Evolutionary conservation across 2,329 filamentous ascomycete genomes (phyloP), one percentile per base, ranked within the genome.

Genomic region (Tricladium varicosporioides): DNA sequence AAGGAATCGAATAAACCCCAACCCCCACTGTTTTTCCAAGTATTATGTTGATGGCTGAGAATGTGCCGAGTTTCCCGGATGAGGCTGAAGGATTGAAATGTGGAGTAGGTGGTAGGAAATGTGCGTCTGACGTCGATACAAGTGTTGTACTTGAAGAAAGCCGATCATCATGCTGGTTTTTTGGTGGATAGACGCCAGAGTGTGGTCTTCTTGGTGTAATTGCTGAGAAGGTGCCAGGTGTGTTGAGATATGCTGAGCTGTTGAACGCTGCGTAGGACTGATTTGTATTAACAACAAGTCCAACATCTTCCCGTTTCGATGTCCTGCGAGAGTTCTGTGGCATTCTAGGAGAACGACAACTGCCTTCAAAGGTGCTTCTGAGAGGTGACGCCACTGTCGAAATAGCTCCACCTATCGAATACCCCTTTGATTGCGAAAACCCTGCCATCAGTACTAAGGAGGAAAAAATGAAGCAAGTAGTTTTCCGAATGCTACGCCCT

Each of bases 1-100:
- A 78, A 0, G 81, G 81, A 0, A 81, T 81, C 0, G 80, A 81
- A 64, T 83, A 84, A 19, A 81, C 71, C 59, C 77, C 73, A 9
- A 75, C 69, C 2, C 76, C 75, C 19, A 77, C 63, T 0, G 71
- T 73, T 60, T 73, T 74, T 33, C 71, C 70, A 8, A 74, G 65
- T 31, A 74, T 74, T 43, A 74, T 71, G 53, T 71, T 73, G 60
- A 73, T 70, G 36, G 70, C 68, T 8, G 71, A 73, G 42, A 73
- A 59, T 13, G 71, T 70, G 7, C 72, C 72, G 2, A 74, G 65
- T 49, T 73, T 73, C 1, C 66, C 67, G 62, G 51, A 63, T 61
- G 19, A 63, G 46, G 54, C 13, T 42, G 60, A 51, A 14, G 47
- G 18, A 18, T 43, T 40, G 27, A 60, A 63, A 55, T 56, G 57